These are phyloP conservation scores for Quillaja saponaria DNA, from an alignment of 306 rosid species.

Conservation along the genomic window DNA sequence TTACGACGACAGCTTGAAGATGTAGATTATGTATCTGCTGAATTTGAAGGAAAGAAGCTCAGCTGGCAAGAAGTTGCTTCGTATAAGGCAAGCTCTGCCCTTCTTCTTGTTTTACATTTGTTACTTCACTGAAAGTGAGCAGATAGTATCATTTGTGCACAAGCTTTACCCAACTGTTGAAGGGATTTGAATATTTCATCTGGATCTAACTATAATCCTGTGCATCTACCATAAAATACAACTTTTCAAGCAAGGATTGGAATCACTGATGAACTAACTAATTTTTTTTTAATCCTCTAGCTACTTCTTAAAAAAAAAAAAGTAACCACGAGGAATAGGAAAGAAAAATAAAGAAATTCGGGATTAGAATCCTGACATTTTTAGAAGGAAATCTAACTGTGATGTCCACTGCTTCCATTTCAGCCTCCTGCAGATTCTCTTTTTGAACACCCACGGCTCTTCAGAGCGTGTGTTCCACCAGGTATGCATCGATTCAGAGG, in stretches of 20 bases:
- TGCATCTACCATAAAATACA: not conserved
- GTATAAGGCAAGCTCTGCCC: conserved; percentile 64
- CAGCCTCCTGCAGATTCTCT: conserved; percentile 99
- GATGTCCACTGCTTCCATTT: conserved; percentile 35
- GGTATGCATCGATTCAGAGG: conserved; percentile 97
- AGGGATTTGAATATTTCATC: too few relatives aligned
- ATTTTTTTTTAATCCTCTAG: not conserved
- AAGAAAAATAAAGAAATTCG: not conserved
- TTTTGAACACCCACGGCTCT: conserved; percentile 89
- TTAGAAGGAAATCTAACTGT: conserved; percentile 29
- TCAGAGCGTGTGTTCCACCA: conserved; percentile 94
- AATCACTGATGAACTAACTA: not conserved
- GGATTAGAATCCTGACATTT: conserved; percentile 5
- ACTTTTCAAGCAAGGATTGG: too few relatives aligned
- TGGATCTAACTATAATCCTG: conserved; percentile 18
- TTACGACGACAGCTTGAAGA: conserved; percentile 92
- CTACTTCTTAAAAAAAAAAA: not conserved
- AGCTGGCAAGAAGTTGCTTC: conserved; percentile 91
- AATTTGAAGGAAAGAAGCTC: conserved; percentile 73
- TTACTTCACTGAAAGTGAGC: too few relatives aligned
- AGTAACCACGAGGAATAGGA: not conserved
- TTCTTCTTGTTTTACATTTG: conserved; percentile 19
- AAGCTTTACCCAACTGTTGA: not conserved
- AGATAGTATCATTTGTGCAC: conserved; percentile 14
- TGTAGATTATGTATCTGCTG: conserved; percentile 86